Conservation (phyloP, 768 basidiomycete genomes). For the Lactarius quietus region DNA sequence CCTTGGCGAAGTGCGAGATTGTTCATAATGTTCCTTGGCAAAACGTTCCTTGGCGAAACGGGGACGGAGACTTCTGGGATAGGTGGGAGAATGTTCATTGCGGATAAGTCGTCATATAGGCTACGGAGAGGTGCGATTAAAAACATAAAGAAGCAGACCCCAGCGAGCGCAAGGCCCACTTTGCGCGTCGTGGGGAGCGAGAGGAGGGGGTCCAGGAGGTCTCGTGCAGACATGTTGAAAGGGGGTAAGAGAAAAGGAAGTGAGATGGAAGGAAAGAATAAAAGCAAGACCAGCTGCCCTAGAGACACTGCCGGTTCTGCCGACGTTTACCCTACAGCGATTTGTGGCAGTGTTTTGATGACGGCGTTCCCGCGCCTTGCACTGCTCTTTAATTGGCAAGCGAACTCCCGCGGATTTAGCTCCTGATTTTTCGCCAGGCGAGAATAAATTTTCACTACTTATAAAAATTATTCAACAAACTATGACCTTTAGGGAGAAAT, state of each 20-base stretch:
- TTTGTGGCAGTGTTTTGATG: background rate
- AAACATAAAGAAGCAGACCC: slow-evolving; percentile 31
- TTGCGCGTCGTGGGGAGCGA: slow-evolving; percentile 22
- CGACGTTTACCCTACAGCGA: background rate
- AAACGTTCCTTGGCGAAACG: background rate
- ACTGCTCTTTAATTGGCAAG: background rate
- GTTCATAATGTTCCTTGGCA: no score
- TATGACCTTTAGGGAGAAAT: background rate
- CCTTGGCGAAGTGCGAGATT: slow-evolving; percentile 23
- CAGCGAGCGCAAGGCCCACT: slow-evolving; percentile 32
- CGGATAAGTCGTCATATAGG: slow-evolving; percentile 20
- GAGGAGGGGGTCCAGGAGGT: no score
- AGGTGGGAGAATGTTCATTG: slow-evolving; percentile 9
- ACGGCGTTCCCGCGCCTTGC: background rate
- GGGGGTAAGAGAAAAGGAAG: background rate
- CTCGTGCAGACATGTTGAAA: slow-evolving; percentile 27
- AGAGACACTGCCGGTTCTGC: background rate
- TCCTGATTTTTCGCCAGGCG: background rate
- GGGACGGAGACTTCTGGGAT: slow-evolving; percentile 19
- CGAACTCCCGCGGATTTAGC: background rate
- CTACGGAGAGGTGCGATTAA: slow-evolving; percentile 29
- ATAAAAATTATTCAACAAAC: background rate
- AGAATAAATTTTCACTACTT: background rate
- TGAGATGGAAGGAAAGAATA: background rate
- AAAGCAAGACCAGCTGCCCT: background rate